These are phyloP conservation scores for Pestalotiopsis sp. DNA, from an alignment of 2,329 filamentous ascomycete genomes.

Conservation along the genomic window DNA sequence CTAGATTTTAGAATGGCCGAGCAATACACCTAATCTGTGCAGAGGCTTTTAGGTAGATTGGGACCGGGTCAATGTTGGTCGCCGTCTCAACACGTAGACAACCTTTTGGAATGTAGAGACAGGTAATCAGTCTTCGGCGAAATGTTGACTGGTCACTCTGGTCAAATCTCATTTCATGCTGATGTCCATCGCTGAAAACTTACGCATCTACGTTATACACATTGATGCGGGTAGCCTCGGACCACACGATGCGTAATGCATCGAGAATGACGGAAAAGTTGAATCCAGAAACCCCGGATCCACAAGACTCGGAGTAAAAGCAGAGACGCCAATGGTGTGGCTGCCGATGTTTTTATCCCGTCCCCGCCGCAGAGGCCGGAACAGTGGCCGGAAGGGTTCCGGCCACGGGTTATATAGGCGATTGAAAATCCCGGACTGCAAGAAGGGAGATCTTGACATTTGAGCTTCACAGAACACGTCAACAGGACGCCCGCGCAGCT, in stretches of 20 bases:
- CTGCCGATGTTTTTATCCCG: neutral
- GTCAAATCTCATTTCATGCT: neutral
- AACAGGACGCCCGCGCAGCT: slow-evolving; percentile 3
- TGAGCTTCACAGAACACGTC: neutral
- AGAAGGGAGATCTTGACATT: neutral
- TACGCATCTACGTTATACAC: neutral
- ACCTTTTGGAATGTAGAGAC: neutral
- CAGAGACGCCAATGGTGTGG: neutral
- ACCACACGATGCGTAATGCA: neutral
- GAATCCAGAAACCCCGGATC: neutral
- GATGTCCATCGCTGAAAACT: neutral
- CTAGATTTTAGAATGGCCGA: neutral
- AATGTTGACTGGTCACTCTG: neutral
- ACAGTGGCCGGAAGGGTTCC: slow-evolving; percentile 32
- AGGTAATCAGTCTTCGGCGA: neutral
- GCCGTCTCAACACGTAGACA: neutral
- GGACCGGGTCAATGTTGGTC: neutral
- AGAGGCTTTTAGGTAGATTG: neutral
- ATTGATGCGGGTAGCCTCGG: neutral
- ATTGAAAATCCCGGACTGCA: neutral
- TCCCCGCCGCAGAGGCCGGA: slow-evolving; percentile 12
- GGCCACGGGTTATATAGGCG: slow-evolving; percentile 31
- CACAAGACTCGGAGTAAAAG: neutral
- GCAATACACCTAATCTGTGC: neutral
- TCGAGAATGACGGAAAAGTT: neutral